Percentiles rank a stretch among this genome's conserved stretches.
Evolutionary conservation across 768 basidiomycete genomes (phyloP).

Genomic region (Heimioporus sp.): DNA sequence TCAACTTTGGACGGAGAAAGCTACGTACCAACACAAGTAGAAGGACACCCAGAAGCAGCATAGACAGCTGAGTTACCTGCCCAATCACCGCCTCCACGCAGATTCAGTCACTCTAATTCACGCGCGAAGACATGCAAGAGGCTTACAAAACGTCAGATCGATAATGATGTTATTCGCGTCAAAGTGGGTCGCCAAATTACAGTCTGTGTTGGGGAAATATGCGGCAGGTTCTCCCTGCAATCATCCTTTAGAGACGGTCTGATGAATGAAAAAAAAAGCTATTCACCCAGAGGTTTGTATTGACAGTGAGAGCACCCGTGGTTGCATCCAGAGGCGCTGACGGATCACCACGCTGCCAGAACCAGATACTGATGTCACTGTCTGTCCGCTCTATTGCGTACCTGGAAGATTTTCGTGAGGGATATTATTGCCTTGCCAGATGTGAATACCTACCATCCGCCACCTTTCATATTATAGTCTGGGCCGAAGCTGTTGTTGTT

Average conservation of each 20-base stretch:
- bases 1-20: no score
- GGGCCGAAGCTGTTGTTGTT: constrained; percentile 26
- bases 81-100: constrained; percentile 27
- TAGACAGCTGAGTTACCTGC: constrained; percentile 28
- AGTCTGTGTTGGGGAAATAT: constrained; percentile 38
- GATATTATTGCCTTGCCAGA: background rate
- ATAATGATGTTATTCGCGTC: constrained; percentile 33
- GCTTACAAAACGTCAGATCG: constrained; percentile 33
- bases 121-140: no score
- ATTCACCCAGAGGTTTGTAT: constrained; percentile 26
- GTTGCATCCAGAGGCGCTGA: constrained; percentile 35
- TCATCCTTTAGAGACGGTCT: background rate
- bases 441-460: constrained; percentile 37
- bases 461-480: constrained; percentile 33
- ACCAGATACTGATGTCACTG: constrained; percentile 38
- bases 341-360: constrained; percentile 36
- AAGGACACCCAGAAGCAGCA: constrained; percentile 30
- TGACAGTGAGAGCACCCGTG: constrained; percentile 13
- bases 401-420: constrained; percentile 13
- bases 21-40: constrained; percentile 26
- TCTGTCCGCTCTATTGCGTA: constrained; percentile 39
- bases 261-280: background rate
- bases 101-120: background rate
- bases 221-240: constrained; percentile 34
- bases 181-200: constrained; percentile 38